Evolutionary conservation across 331 rosid species (phyloP), one percentile per base, ranked within the genome.

Genomic region (Quercus phellos): DNA sequence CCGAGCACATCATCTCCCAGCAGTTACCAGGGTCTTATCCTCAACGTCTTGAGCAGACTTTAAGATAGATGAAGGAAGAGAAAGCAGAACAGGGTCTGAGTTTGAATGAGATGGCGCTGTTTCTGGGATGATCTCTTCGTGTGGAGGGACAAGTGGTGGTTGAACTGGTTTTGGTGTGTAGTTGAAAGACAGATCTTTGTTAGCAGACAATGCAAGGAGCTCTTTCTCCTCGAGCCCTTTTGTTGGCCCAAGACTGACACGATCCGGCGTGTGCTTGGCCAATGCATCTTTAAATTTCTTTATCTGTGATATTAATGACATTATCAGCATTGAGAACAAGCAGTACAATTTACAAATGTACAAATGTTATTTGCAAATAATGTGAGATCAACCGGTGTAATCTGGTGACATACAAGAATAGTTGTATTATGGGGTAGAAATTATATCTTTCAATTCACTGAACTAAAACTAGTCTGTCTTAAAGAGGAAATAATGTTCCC

Each of bases 201-300:
- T 92, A 61, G 92, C 88, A 59, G 99, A 79, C 1, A 94, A 85
- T 26, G 99, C 97, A 2, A 85, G 18, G 24, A 94, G 98, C 74
- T 92, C 99, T 77, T 90, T 91, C 91, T 94, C 98, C 81, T 90
- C 99, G 85, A 94, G 82, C 74, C 99, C 99, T 80, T 85, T 91
- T 30, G 89, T 77, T 34, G 98, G 99, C 0, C 85, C 93, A 38
- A 94, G 88, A 80, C 99, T 90, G 83, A 97, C 90, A 30, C 99
- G 85, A 13, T 89, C 93, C 0, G 98, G 85, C 60, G 85, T 78
- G 89, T 94, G 97, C 81, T 94, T 92, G 72, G 96, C 90, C 67
- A 94, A 84, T 55, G 99, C 97, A 78, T 92, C 97, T 84, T 70
- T 94, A 53, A 94, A 94, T 83, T 94, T 94, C 89, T 92, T 92